Conservation (phyloP, 2,329 filamentous ascomycete genomes). For the Alternaria hordeiaustralica region DNA sequence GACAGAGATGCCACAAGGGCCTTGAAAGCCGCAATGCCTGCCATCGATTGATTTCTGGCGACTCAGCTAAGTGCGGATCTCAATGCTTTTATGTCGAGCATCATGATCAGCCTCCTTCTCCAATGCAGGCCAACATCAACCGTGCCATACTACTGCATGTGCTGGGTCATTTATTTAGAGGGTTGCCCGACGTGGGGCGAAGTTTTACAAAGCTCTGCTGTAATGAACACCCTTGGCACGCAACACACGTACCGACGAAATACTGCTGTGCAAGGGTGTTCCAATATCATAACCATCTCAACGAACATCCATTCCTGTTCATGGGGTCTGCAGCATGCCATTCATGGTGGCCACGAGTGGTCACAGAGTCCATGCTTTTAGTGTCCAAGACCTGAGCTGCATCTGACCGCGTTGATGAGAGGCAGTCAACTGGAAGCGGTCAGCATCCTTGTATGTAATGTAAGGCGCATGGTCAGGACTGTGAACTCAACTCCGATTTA, state of each 20-base stretch:
- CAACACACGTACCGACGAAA: neutral
- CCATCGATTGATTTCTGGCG: constrained; percentile 22
- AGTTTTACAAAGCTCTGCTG: neutral
- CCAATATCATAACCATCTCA: neutral
- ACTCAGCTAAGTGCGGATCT: neutral
- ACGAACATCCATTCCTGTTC: neutral
- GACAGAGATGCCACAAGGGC: constrained; percentile 31
- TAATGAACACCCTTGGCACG: neutral
- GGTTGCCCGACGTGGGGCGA: neutral
- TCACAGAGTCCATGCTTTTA: neutral
- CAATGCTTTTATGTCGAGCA: constrained; percentile 2
- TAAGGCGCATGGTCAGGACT: neutral
- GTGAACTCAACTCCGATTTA: neutral
- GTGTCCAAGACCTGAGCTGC: neutral
- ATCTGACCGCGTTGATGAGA: neutral
- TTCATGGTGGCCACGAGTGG: neutral
- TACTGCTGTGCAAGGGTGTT: neutral
- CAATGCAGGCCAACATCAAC: neutral
- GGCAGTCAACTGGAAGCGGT: neutral
- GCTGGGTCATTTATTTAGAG: constrained; percentile 11
- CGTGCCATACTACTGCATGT: constrained; percentile 2
- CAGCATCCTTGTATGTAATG: neutral
- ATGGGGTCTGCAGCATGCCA: neutral
- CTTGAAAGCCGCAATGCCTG: constrained; percentile 24
- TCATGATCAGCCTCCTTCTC: neutral